Percentiles rank a stretch among this genome's conserved stretches.
These are phyloP conservation scores for Acanthamoeba polyphaga DNA, from an alignment of 208 protist species.

Conservation along the genomic window DNA sequence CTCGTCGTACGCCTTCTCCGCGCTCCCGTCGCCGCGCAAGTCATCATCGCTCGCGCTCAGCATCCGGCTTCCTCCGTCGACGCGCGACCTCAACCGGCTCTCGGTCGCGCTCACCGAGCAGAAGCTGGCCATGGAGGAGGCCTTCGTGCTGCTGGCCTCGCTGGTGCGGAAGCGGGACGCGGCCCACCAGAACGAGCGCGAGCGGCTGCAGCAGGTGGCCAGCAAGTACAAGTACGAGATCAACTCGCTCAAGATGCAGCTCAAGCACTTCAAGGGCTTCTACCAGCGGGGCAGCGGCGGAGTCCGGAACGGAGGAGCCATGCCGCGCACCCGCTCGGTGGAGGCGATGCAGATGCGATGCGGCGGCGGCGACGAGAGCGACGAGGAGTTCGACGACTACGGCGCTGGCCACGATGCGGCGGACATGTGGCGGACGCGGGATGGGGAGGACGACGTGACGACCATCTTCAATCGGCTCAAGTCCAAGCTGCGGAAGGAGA, in stretches of 20 bases:
- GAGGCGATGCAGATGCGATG: background rate
- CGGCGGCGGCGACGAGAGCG: slow-evolving; percentile 14
- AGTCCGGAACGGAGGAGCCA: background rate
- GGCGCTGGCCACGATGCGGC: background rate
- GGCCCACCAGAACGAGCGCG: background rate
- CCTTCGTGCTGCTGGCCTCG: slow-evolving; percentile 7
- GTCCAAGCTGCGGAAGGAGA: slow-evolving; percentile 3
- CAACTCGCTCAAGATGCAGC: slow-evolving; percentile 59
- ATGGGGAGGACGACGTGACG: background rate
- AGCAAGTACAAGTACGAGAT: slow-evolving; percentile 62
- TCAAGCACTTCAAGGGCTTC: slow-evolving; percentile 46
- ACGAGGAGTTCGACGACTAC: slow-evolving; percentile 11
- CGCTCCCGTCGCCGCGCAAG: background rate
- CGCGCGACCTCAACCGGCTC: slow-evolving; percentile 5
- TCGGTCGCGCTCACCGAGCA: slow-evolving; percentile 14
- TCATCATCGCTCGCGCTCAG: background rate
- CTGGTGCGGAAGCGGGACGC: slow-evolving; percentile 20
- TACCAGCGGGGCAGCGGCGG: background rate
- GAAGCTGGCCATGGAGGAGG: slow-evolving; percentile 45
- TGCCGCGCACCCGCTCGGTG: background rate
- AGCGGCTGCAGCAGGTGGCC: background rate
- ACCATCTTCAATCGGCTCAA: slow-evolving; percentile 28
- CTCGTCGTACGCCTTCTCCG: background rate
- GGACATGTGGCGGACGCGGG: background rate
- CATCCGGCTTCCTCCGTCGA: background rate